Evolutionary conservation across 2,329 filamentous ascomycete species (phyloP), one percentile per base, ranked within the genome.

Genomic region (Emmonsia crescens): DNA sequence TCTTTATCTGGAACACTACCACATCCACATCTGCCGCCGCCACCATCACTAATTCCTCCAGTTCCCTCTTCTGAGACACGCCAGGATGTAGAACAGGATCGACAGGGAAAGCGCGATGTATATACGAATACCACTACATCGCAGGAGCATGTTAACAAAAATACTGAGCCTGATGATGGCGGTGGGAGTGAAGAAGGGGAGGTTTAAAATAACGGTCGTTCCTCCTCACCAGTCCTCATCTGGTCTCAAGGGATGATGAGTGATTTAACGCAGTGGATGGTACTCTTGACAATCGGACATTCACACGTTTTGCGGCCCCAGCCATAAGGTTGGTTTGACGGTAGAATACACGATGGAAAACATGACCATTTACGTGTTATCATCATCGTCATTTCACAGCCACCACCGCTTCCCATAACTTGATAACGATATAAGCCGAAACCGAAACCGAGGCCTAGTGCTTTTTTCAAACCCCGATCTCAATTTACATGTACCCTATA

Each of bases 161-260:
- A 62, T 48, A 61, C 66, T 44, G 67, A 60, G 8, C 65, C 66
- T 52, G 68, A 67, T 59, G 73, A 74, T 49, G 74, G 70, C 6
- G 74, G 70, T 33, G 75, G 76, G 3, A 77, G 76, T 59, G 76
- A 78, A 64, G 76, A 77, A 60, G 76, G 76, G 16, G 76, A 78
- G 63, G 67, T 77, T 42, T 77, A 64, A 64, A 29, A 49, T 3
- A 27, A 2, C 21, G 9, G 21, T 3, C 21, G n/a, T 48, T 48
- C 21, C 3, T 14, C 12, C 21, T 14, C 33, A n/a, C n/a, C n/a
- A n/a, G n/a, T n/a, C n/a, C n/a, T n/a, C n/a, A n/a, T 44, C 42
- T n/a, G 8, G 5, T 8, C 12, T 12, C 21, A 24, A 49, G 10
- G 12, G 21, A 49, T 49, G 46, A 19, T 4, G 14, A 12, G 24